Percentiles rank a stretch among this genome's conserved stretches.
Evolutionary conservation across 345 rosid species (phyloP).

Genomic region (Cardamine resedifolia): DNA sequence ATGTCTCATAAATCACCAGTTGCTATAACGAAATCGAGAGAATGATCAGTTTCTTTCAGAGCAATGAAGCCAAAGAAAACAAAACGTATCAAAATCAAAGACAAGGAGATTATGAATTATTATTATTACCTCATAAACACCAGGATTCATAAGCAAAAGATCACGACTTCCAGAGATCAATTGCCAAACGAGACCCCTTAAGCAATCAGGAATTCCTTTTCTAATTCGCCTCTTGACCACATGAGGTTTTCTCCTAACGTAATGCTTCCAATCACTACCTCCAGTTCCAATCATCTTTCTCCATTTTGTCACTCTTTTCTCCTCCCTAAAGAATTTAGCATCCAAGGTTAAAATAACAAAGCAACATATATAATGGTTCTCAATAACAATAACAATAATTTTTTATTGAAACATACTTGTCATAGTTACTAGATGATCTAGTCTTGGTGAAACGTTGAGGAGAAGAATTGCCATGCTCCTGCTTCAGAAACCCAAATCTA

Average conservation of each 20-base stretch:
- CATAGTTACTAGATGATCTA: constrained; percentile 48
- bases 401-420: constrained; percentile 47
- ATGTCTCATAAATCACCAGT: constrained; percentile 86
- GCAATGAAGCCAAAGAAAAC: constrained; percentile 2
- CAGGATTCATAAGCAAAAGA: constrained; percentile 92
- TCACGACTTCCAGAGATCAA: constrained; percentile 91
- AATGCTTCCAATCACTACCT: constrained; percentile 97
- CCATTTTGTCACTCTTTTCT: constrained; percentile 86
- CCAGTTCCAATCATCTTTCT: constrained; percentile 98
- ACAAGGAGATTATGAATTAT: background rate
- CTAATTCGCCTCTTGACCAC: constrained; percentile 85
- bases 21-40: constrained; percentile 53
- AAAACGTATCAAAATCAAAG: background rate
- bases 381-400: background rate
- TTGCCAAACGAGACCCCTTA: constrained; percentile 99
- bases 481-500: constrained; percentile 77
- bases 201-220: constrained; percentile 96
- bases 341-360: constrained; percentile 18
- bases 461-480: constrained; percentile 51
- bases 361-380: background rate
- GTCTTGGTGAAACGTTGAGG: constrained; percentile 54
- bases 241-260: constrained; percentile 77
- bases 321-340: constrained; percentile 54
- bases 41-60: background rate
- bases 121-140: constrained; percentile 82